These are phyloP conservation scores for Trametes versicolor DNA, from an alignment of 1,284 basidiomycete genomes.

Conservation along the genomic window DNA sequence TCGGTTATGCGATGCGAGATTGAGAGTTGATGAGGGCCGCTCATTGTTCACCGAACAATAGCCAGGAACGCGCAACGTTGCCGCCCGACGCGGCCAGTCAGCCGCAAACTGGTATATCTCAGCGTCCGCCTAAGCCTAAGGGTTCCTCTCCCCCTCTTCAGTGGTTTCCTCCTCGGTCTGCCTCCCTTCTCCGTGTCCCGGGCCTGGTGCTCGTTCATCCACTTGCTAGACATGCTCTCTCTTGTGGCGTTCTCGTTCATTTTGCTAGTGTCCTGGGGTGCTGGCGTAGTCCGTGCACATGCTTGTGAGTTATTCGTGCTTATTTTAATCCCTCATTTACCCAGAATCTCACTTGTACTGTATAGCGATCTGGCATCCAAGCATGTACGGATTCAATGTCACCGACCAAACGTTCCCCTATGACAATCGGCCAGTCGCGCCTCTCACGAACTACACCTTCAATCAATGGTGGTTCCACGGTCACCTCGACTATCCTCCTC, in stretches of 20 bases:
- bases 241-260: slow-evolving; percentile 12
- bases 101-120: slow-evolving; percentile 4
- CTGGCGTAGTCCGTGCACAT: slow-evolving; percentile 13
- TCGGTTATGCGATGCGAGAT: no score
- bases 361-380: slow-evolving; percentile 43
- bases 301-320: slow-evolving; percentile 10
- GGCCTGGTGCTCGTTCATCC: slow-evolving; percentile 25
- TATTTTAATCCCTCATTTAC: background rate
- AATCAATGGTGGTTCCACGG: slow-evolving; percentile 78
- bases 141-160: background rate
- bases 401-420: slow-evolving; percentile 56
- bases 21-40: background rate
- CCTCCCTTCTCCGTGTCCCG: slow-evolving; percentile 4
- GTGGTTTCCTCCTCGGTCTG: background rate
- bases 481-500: slow-evolving; percentile 64
- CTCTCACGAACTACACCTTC: slow-evolving; percentile 62
- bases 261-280: slow-evolving; percentile 8
- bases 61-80: slow-evolving; percentile 18
- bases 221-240: slow-evolving; percentile 14
- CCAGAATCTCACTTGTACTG: background rate
- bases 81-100: slow-evolving; percentile 13
- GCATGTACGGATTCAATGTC: slow-evolving; percentile 64
- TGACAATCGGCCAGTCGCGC: slow-evolving; percentile 64
- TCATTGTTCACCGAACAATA: slow-evolving; percentile 28
- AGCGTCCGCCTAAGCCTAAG: background rate